These are phyloP conservation scores for Termitomyces sp. DNA, from an alignment of 768 basidiomycete species.

Conservation along the genomic window DNA sequence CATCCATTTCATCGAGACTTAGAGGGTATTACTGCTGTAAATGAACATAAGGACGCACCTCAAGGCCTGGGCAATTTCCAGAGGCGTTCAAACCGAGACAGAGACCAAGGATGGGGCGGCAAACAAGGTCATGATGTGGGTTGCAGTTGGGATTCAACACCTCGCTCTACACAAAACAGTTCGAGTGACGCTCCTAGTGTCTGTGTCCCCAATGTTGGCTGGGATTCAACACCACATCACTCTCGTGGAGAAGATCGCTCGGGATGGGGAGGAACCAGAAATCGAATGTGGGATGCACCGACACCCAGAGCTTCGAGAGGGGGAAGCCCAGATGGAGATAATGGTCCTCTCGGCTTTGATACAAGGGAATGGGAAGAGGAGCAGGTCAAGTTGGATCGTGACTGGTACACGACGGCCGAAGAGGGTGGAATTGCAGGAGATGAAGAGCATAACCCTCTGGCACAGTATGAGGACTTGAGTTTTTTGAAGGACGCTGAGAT, in stretches of 20 bases:
- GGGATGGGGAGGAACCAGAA: conserved; percentile 61
- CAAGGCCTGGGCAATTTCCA: conserved; percentile 92
- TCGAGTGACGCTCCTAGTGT: conserved; percentile 68
- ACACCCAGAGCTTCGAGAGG: conserved; percentile 70
- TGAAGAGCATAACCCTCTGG: conserved; percentile 88
- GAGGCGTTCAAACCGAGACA: conserved; percentile 80
- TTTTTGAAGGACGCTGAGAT: conserved; percentile 69
- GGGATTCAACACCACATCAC: conserved; percentile 88
- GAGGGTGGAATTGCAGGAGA: conserved; percentile 84
- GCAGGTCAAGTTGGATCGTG: conserved; percentile 84
- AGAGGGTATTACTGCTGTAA: conserved; percentile 72
- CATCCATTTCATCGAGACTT: conserved; percentile 3
- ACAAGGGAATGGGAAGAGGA: conserved; percentile 97
- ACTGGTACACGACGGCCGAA: conserved; percentile 95
- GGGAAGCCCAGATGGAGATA: conserved; percentile 68
- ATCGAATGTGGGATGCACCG: conserved; percentile 76
- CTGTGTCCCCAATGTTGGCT: conserved; percentile 86
- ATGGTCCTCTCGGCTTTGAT: conserved; percentile 61
- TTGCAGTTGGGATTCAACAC: conserved; percentile 56
- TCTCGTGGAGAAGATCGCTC: conserved; percentile 49
- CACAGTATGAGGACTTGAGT: conserved; percentile 88
- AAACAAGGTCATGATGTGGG: conserved; percentile 31
- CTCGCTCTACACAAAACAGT: conserved; percentile 44
- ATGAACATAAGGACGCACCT: conserved; percentile 56
- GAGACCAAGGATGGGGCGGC: conserved; percentile 46